Evolutionary conservation across 1,139 yeast genomes (phyloP).

Genomic region (Scheffersomyces segobiensis): DNA sequence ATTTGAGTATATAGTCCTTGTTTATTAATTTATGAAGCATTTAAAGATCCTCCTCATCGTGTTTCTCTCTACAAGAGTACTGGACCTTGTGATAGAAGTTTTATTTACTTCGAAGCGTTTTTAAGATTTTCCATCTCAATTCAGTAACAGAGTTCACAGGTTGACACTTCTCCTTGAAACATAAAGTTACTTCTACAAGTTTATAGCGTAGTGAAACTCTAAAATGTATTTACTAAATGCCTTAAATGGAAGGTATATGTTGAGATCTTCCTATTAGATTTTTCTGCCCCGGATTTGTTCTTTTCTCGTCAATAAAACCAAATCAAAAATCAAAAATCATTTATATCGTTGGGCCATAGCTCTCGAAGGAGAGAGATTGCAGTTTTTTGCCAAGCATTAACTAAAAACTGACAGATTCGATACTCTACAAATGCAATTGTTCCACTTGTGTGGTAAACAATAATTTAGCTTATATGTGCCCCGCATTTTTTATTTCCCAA

Average conservation of each 20-base stretch:
- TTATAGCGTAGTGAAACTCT: neutral
- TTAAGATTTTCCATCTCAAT: neutral
- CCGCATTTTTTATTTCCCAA: neutral
- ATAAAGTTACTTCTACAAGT: no score
- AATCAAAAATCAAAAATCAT: no score
- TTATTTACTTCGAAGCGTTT: no score
- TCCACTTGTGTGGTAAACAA: neutral
- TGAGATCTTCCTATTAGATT: neutral
- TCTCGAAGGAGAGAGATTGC: neutral
- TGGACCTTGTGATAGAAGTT: no score
- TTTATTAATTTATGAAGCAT: neutral
- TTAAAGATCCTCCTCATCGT: no score
- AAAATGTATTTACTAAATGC: neutral
- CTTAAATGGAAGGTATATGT: neutral
- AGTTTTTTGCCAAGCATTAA: neutral
- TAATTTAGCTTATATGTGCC: neutral
- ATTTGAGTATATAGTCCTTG: neutral
- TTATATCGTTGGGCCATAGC: neutral
- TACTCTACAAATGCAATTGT: no score
- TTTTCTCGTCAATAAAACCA: neutral
- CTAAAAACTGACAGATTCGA: neutral
- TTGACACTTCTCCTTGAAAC: no score
- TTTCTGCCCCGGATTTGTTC: neutral
- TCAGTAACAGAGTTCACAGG: neutral
- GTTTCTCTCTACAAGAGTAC: no score